Evolutionary conservation across 2,329 filamentous ascomycete species (phyloP).

Genomic region (Coleophoma eucalyptorum): DNA sequence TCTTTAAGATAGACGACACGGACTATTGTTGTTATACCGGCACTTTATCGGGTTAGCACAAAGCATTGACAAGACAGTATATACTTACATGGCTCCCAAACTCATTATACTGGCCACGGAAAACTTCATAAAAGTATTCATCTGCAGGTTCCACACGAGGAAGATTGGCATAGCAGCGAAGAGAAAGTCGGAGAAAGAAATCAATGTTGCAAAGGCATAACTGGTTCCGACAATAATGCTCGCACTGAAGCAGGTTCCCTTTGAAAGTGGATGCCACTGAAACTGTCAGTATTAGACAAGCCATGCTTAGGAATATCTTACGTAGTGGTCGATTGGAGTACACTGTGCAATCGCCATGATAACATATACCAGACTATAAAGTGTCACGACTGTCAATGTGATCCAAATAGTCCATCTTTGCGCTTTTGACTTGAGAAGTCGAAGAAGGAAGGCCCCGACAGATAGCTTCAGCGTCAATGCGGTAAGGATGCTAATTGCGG

Average conservation of each 20-base stretch:
- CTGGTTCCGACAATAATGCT: background rate
- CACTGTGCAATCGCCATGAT: constrained; percentile 3
- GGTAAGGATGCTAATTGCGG: background rate
- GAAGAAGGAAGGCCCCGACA: constrained; percentile 1
- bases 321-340: background rate
- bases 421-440: background rate
- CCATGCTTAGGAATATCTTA: background rate
- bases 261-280: background rate
- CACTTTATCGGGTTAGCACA: background rate
- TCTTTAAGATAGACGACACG: constrained; percentile 1
- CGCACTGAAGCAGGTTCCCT: background rate
- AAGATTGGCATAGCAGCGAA: constrained; percentile 2
- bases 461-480: constrained; percentile 1
- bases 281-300: background rate
- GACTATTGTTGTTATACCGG: constrained; percentile 1
- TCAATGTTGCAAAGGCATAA: background rate
- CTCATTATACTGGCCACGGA: constrained; percentile 3
- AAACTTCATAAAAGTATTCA: constrained; percentile 3
- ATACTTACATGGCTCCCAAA: constrained; percentile 1
- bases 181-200: background rate
- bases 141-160: constrained; percentile 4
- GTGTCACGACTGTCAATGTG: background rate
- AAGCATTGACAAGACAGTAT: background rate
- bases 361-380: background rate
- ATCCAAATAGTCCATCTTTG: background rate